Evolutionary conservation across 345 rosid species (phyloP), one percentile per base, ranked within the genome.

Genomic region (Corchorus olitorius): DNA sequence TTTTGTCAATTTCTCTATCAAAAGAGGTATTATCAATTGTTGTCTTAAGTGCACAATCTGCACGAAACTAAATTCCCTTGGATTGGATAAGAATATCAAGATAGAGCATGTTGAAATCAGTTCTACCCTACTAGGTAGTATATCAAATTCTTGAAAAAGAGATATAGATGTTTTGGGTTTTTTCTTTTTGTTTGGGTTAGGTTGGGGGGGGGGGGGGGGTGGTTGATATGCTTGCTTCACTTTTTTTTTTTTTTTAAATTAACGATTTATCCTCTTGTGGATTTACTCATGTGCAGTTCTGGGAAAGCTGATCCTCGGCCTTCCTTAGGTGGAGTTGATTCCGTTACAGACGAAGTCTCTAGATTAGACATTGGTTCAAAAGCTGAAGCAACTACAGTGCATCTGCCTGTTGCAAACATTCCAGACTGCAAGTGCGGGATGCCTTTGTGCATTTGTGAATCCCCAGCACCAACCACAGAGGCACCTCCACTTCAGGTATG

Each of bases 351-450:
- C 70, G 43, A 85, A 79, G 83, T 90, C 73, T 80, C 88, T 68
- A 83, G 88, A 79, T 80, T 93, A 76, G 86, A 86, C 76, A 80
- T 91, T 65, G 81, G 73, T 41, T 74, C 81, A 33, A 85, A 78
- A 81, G 66, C 72, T 6, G 85, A 85, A 68, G 70, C 86, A 77
- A 70, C 73, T 67, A 54, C 74, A 68, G 87, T 66, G 58, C 72
- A 70, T 34, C 82, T 74, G 43, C 41, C 85, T 72, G 62, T 54
- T 65, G 61, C 81, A 54, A 72, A 80, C 58, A 85, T 70, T 64
- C 41, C 79, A 50, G 91, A 92, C 53, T 96, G 98, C 87, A 93
- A 91, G 76, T 96, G 97, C 75, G 99, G 98, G 43, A 92, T 96
- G 99, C 99, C 99, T 78, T 81, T 96, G 20, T 96, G 99, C 43